A percentile compares a stretch with the other conserved stretches of the same genome.
phyloP scores from a whole-genome alignment of 1,139 yeast species.

The Candida sanyaensis region DNA sequence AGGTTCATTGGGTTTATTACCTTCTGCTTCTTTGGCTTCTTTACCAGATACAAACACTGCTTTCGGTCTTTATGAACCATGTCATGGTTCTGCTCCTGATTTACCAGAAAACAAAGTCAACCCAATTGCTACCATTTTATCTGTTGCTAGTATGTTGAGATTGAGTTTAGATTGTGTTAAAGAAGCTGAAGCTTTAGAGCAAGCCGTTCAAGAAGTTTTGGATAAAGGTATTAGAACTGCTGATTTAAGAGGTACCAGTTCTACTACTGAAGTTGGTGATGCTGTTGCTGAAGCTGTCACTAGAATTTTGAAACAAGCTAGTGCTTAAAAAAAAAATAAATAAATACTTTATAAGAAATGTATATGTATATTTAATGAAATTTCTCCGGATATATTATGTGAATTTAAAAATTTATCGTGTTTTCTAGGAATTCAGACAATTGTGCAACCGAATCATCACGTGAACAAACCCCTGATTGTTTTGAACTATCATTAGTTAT shows the following conservation, averaged over 20 bases:
- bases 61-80: constrained; percentile 95
- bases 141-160: constrained; percentile 96
- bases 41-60: constrained; percentile 93
- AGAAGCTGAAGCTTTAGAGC: constrained; percentile 88
- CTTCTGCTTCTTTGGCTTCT: constrained; percentile 94
- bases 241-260: constrained; percentile 78
- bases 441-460: constrained; percentile 36
- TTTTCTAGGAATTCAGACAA: constrained; percentile 36
- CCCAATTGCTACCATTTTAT: constrained; percentile 91
- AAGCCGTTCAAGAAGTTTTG: constrained; percentile 80
- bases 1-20: constrained; percentile 92
- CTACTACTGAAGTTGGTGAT: constrained; percentile 91
- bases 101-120: constrained; percentile 84
- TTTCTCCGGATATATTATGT: neutral
- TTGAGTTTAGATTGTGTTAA: constrained; percentile 77
- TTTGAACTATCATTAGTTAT: constrained; percentile 4
- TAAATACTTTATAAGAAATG: neutral
- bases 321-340: constrained; percentile 3
- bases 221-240: constrained; percentile 88
- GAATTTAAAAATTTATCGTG: constrained; percentile 20
- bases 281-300: constrained; percentile 78
- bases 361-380: constrained; percentile 2
- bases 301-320: constrained; percentile 46
- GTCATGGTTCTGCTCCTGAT: constrained; percentile 99
- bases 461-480: constrained; percentile 5